Percentiles rank a stretch among this genome's conserved stretches.
Conservation (phyloP, 2,329 filamentous ascomycete genomes). For the Aschersonia sp. region DNA sequence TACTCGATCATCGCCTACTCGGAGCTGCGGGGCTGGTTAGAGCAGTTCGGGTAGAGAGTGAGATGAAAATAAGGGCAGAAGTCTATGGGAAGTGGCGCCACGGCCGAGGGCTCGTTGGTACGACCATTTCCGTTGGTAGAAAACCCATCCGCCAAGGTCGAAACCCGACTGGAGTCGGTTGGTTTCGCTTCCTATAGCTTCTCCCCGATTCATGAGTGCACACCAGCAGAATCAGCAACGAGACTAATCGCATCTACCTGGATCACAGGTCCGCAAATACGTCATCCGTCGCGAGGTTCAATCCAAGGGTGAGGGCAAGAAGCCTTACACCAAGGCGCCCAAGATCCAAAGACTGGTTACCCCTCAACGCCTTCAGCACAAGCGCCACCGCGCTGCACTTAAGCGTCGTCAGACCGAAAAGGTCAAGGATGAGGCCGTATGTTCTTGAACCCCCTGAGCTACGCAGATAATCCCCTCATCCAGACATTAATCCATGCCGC, state of each 20-base stretch:
- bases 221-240: slow-evolving; percentile 5
- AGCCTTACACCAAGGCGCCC: slow-evolving; percentile 98
- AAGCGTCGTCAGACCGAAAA: slow-evolving; percentile 97
- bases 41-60: slow-evolving; percentile 45
- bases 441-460: slow-evolving; percentile 19
- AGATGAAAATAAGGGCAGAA: slow-evolving; percentile 21
- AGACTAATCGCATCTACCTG: slow-evolving; percentile 21
- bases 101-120: not conserved
- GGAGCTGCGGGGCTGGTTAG: slow-evolving; percentile 28
- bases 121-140: no score
- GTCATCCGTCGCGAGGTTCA: slow-evolving; percentile 97
- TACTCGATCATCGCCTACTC: slow-evolving; percentile 58
- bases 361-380: slow-evolving; percentile 99
- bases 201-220: slow-evolving; percentile 5
- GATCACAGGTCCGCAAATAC: slow-evolving; percentile 85
- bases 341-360: slow-evolving; percentile 99
- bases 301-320: slow-evolving; percentile 94
- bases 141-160: no score
- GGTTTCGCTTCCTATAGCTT: not conserved
- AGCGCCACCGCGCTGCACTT: slow-evolving; percentile 93
- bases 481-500: slow-evolving; percentile 1
- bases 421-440: slow-evolving; percentile 96
- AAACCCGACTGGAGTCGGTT: no score
- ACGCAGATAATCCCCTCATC: no score
- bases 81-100: not conserved